Base-by-base conservation (phyloP, 768 basidiomycete genomes). In the Mycena sanguinolenta region DNA sequence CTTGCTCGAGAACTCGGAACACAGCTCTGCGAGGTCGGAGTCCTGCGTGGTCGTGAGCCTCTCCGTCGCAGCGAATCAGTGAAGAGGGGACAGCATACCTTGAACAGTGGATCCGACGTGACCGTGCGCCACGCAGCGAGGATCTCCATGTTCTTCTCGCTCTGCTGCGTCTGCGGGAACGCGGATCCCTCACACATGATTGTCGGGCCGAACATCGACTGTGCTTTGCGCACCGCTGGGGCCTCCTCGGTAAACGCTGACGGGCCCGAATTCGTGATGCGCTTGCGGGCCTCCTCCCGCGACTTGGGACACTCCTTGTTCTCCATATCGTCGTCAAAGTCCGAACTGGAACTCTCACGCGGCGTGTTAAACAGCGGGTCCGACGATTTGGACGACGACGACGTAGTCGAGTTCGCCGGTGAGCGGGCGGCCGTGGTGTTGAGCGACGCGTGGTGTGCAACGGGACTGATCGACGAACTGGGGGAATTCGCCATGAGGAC, bases 91-190 rank as follows among this genome's bases (percentile, higher is more conserved):
- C 39, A 36, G 82, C 88, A 44, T 28, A 94, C 93, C 86, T 92
- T 93, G 79, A 92, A 95, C 75, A 88, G 84, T 3, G 93, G 94
- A 76, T 91, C 88, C 36, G 88, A 88, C 25, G 89, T 91, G 74
- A 96, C 92, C 74, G 83, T 91, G 73, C 89, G 82, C 94, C 93
- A 95, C 16, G 94, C 94, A 67, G 89, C 88, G 50, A 94, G 84
- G 25, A 95, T 91, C 78, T 94, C 92, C 16, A 95, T 81, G 71
- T 95, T 95, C 67, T 89, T 84, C 55, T 92, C 91, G 75, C 86
- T 93, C 81, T 90, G 87, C 71, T 86, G 79, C 19, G 91, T 92
- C 80, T 82, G 87, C 8, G 93, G 92, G 76, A 95, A 90, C 7
- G 82, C 86, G n/a, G 90, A 86, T 12, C 89, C 90, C 65, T 88